These are phyloP conservation scores for Gyromitra esculenta DNA, from an alignment of 2,329 filamentous ascomycete genomes.

Conservation along the genomic window DNA sequence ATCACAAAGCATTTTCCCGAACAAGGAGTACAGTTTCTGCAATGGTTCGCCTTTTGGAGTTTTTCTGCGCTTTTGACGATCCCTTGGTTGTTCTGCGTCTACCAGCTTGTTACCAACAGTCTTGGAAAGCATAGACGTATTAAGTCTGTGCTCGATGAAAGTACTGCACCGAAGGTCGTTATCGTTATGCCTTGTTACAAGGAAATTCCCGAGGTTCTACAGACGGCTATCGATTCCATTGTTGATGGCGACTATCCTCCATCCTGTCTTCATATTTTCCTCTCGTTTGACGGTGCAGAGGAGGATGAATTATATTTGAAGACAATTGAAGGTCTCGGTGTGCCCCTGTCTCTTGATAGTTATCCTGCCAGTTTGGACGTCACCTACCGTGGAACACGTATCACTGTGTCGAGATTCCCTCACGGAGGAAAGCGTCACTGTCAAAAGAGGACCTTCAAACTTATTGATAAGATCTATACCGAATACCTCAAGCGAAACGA, in stretches of 20 bases:
- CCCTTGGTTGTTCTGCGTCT: slow-evolving; percentile 93
- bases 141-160: slow-evolving; percentile 83
- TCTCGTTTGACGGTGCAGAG: slow-evolving; percentile 91
- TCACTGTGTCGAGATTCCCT: slow-evolving; percentile 90
- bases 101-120: slow-evolving; percentile 86
- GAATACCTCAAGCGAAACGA: slow-evolving; percentile 88
- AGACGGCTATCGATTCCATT: slow-evolving; percentile 88
- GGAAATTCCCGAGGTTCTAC: slow-evolving; percentile 82
- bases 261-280: slow-evolving; percentile 90
- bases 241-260: slow-evolving; percentile 94
- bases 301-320: slow-evolving; percentile 89
- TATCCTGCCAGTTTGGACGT: slow-evolving; percentile 94
- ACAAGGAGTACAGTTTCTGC: slow-evolving; percentile 74
- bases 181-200: slow-evolving; percentile 98
- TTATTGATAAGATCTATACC: slow-evolving; percentile 91
- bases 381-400: slow-evolving; percentile 79
- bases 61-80: slow-evolving; percentile 86
- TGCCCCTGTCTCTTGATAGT: slow-evolving; percentile 76
- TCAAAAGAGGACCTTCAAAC: slow-evolving; percentile 89
- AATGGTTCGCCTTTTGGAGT: slow-evolving; percentile 96
- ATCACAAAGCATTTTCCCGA: slow-evolving; percentile 78
- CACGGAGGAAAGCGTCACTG: slow-evolving; percentile 94
- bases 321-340: slow-evolving; percentile 84
- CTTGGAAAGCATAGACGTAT: slow-evolving; percentile 83
- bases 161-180: slow-evolving; percentile 89